Conservation (phyloP, 2,329 filamentous ascomycete genomes). For the Pleomassaria siparia region DNA sequence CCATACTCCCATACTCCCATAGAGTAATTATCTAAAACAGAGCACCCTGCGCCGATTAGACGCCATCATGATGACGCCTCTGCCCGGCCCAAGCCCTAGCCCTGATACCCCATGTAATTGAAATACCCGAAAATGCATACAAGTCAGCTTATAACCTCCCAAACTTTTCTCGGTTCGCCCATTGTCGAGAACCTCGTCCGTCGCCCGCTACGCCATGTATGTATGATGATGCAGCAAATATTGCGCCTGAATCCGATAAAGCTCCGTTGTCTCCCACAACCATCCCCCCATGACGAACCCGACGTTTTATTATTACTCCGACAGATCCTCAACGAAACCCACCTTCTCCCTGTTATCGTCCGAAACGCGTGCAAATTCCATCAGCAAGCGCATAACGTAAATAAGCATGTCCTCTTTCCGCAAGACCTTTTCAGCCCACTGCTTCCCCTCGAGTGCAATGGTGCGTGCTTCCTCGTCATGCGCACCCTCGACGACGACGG, state of each 20-base stretch:
- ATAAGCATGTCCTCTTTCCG: slow-evolving; percentile 73
- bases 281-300: background rate
- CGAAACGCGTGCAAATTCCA: slow-evolving; percentile 49
- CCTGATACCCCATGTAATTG: too few species aligned
- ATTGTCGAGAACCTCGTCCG: too few species aligned
- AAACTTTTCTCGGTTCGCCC: too few species aligned
- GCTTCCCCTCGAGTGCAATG: slow-evolving; percentile 66
- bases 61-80: too few species aligned
- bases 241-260: background rate
- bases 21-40: too few species aligned
- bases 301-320: background rate
- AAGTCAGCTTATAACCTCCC: background rate
- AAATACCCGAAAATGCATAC: background rate
- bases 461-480: slow-evolving; percentile 60
- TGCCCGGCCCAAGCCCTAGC: too few species aligned
- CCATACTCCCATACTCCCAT: too few species aligned
- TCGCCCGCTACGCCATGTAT: background rate
- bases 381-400: slow-evolving; percentile 63
- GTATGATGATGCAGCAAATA: background rate
- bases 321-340: slow-evolving; percentile 40
- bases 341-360: slow-evolving; percentile 45
- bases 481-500: slow-evolving; percentile 19
- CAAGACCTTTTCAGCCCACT: slow-evolving; percentile 69
- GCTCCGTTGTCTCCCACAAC: background rate
- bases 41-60: too few species aligned